Evolutionary conservation across 78 protist species (phyloP).

Genomic region (Anaeramoeba ignava): DNA sequence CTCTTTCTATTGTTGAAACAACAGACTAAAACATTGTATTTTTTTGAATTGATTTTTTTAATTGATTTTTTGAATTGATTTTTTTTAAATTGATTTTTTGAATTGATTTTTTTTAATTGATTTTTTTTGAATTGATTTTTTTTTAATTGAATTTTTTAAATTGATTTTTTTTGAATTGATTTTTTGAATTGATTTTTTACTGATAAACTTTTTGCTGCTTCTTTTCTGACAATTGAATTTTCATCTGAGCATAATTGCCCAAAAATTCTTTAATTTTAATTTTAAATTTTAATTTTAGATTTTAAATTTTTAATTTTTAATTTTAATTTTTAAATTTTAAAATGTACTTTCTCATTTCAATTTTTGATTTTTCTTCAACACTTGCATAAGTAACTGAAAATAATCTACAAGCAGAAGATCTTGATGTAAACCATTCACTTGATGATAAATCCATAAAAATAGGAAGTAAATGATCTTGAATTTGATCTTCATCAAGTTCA

Average conservation of each 20-base stretch:
- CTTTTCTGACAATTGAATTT: not conserved
- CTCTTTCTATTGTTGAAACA: conserved; percentile 45
- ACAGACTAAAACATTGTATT: conserved; percentile 17
- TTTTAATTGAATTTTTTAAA: not conserved
- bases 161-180: not conserved
- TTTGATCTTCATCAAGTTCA: conserved; percentile 24
- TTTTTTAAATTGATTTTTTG: not conserved
- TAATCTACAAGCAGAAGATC: conserved; percentile 78
- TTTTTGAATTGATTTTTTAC: not conserved
- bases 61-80: not conserved
- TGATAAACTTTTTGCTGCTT: not conserved
- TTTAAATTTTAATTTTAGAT: not conserved
- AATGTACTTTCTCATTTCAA: conserved; percentile 43
- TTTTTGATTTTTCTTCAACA: conserved; percentile 29
- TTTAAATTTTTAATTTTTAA: not conserved
- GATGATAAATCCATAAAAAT: conserved; percentile 47
- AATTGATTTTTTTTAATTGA: not conserved
- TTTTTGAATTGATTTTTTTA: not conserved
- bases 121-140: not conserved
- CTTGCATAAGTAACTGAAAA: conserved; percentile 49
- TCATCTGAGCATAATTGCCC: not conserved
- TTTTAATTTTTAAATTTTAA: not conserved
- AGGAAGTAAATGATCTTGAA: conserved; percentile 42
- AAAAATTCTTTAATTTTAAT: not conserved
- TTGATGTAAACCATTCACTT: conserved; percentile 84